phyloP scores from a whole-genome alignment of 768 basidiomycete genomes.

The Strobilomyces echinocephalus region DNA sequence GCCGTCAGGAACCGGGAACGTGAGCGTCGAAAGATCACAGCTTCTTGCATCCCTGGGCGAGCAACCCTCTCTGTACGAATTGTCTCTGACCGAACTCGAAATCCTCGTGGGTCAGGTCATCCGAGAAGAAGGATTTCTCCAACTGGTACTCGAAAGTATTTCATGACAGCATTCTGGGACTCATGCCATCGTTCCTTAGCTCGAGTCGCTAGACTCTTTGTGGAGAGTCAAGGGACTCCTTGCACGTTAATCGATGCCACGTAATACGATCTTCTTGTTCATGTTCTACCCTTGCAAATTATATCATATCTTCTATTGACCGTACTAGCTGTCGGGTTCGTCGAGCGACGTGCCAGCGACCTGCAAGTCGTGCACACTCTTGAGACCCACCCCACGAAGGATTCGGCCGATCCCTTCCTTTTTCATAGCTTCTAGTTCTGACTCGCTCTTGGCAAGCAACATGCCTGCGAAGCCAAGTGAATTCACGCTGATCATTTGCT shows the following conservation, averaged over 20 bases:
- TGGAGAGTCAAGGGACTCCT: slow-evolving; percentile 45
- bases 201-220: slow-evolving; percentile 50
- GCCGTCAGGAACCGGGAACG: slow-evolving; percentile 4
- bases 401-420: slow-evolving; percentile 60
- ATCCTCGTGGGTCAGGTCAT: slow-evolving; percentile 55
- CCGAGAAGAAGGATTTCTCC: slow-evolving; percentile 70
- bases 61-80: slow-evolving; percentile 46
- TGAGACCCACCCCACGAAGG: slow-evolving; percentile 56
- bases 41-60: slow-evolving; percentile 41
- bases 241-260: slow-evolving; percentile 13
- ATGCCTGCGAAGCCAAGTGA: slow-evolving; percentile 87
- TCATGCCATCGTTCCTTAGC: slow-evolving; percentile 33
- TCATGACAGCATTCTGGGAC: background rate
- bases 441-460: slow-evolving; percentile 80
- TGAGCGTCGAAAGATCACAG: slow-evolving; percentile 11
- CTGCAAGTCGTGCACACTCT: slow-evolving; percentile 66
- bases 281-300: background rate
- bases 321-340: slow-evolving; percentile 18
- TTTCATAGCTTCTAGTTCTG: slow-evolving; percentile 67
- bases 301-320: background rate
- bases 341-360: slow-evolving; percentile 45
- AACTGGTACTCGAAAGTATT: slow-evolving; percentile 49
- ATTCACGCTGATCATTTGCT: slow-evolving; percentile 69
- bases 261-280: background rate
- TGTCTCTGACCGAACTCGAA: slow-evolving; percentile 51